Evolutionary conservation across 2,329 filamentous ascomycete genomes (phyloP).

Genomic region (Penicillium sp.): DNA sequence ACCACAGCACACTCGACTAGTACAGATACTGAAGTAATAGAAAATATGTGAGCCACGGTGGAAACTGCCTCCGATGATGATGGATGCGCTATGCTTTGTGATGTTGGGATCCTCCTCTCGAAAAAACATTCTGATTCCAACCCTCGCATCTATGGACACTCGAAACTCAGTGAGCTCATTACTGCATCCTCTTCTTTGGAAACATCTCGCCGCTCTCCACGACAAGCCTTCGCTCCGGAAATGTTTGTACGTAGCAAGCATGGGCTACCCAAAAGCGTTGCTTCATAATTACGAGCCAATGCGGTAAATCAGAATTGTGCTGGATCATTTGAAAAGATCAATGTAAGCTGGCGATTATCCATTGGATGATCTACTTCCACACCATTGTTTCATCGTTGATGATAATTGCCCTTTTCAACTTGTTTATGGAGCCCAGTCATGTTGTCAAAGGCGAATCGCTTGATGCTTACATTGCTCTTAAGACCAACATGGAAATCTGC

Average conservation of each 20-base stretch:
- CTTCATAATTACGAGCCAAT: neutral
- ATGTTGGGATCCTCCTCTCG: slow-evolving; percentile 7
- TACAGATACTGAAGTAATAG: neutral
- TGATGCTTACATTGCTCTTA: too few relatives aligned
- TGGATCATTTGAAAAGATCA: too few relatives aligned
- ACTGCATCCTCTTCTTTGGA: slow-evolving; percentile 3
- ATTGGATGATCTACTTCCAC: too few relatives aligned
- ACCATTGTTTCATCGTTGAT: too few relatives aligned
- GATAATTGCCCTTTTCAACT: too few relatives aligned
- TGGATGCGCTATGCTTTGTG: slow-evolving; percentile 12
- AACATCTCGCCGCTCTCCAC: neutral
- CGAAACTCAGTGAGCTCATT: slow-evolving; percentile 8
- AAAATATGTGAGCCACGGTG: slow-evolving; percentile 1
- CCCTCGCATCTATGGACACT: slow-evolving; percentile 5
- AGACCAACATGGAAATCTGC: too few relatives aligned
- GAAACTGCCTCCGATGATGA: slow-evolving; percentile 9
- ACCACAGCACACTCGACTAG: too few relatives aligned
- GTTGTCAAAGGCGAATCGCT: too few relatives aligned
- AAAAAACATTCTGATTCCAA: slow-evolving; percentile 11
- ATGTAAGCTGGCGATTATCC: too few relatives aligned
- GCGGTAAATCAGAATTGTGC: too few relatives aligned
- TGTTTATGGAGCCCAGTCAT: too few relatives aligned
- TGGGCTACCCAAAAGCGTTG: neutral
- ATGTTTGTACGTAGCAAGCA: slow-evolving; percentile 8
- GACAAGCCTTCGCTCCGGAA: neutral